Percentiles rank a stretch among this genome's conserved stretches.
Conservation (phyloP, 202 grass and related monocot species). For the Schoenoplectus triqueter region DNA sequence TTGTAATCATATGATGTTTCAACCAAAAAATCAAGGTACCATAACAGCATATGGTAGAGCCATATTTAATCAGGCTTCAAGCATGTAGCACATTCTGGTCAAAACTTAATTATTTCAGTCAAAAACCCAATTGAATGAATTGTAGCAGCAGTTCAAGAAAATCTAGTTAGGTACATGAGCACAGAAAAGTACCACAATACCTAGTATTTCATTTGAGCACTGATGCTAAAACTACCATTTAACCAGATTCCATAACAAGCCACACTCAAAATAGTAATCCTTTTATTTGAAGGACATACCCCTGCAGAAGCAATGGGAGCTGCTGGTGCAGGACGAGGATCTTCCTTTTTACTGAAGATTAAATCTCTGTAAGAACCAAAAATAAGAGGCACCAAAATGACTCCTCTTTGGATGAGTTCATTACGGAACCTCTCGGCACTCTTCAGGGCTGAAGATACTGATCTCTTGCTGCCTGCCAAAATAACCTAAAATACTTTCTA, state of each 20-base stretch:
- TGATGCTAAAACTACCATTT: slow-evolving; percentile 1
- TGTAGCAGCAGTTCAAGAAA: not conserved
- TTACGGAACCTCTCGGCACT: slow-evolving; percentile 80
- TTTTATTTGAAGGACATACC: slow-evolving; percentile 50
- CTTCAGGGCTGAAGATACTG: slow-evolving; percentile 67
- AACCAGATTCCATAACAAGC: not conserved
- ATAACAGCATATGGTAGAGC: not conserved
- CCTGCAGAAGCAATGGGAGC: slow-evolving; percentile 74
- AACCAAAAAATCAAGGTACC: not conserved
- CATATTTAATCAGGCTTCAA: not conserved
- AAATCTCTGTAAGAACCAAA: slow-evolving; percentile 74
- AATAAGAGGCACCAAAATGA: slow-evolving; percentile 88
- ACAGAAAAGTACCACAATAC: not conserved
- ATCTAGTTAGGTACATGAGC: not conserved
- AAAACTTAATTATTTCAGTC: not conserved
- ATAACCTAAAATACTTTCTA: slow-evolving; percentile 66
- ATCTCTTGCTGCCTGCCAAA: slow-evolving; percentile 86
- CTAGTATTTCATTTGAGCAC: not conserved
- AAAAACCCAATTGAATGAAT: not conserved
- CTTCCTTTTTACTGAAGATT: slow-evolving; percentile 60
- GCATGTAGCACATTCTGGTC: not conserved
- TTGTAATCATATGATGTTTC: slow-evolving; percentile 2
- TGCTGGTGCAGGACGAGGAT: slow-evolving; percentile 49
- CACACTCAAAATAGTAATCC: not conserved
- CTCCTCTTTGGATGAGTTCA: slow-evolving; percentile 75